phyloP scores from a whole-genome alignment of 2,329 filamentous ascomycete genomes.

The Thelonectria olida region DNA sequence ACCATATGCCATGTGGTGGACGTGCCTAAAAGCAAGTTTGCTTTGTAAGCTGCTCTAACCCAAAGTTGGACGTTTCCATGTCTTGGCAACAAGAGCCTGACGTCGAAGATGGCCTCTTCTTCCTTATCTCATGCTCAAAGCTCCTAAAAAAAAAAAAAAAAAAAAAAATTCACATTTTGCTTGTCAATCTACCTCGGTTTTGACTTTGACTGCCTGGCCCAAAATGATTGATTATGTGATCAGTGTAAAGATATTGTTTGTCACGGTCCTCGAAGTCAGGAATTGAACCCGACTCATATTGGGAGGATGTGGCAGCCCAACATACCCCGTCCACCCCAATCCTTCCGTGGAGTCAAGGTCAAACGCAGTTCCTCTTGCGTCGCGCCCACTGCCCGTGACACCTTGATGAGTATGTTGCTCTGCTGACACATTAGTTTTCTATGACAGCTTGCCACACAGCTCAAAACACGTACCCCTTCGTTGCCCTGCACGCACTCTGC shows the following conservation, averaged over 20 bases:
- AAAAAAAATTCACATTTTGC: no score
- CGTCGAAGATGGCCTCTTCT: not conserved
- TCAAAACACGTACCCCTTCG: slow-evolving; percentile 75
- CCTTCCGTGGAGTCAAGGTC: slow-evolving; percentile 76
- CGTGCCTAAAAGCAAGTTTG: not conserved
- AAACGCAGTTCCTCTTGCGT: slow-evolving; percentile 70
- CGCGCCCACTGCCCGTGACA: slow-evolving; percentile 59
- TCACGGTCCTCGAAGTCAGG: not conserved
- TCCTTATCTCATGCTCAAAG: not conserved
- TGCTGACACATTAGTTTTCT: slow-evolving; percentile 49
- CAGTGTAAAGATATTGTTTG: no score
- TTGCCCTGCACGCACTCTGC: slow-evolving; percentile 91
- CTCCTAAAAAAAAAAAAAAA: no score
- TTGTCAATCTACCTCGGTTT: not conserved
- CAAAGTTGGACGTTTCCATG: not conserved
- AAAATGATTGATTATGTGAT: not conserved
- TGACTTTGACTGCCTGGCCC: not conserved
- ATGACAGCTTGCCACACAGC: not conserved
- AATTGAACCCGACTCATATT: slow-evolving; percentile 58
- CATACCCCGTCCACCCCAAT: slow-evolving; percentile 92
- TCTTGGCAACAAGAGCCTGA: not conserved
- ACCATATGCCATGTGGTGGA: not conserved
- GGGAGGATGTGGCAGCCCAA: slow-evolving; percentile 92
- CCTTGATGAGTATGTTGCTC: slow-evolving; percentile 76
- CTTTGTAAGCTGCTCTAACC: slow-evolving; percentile 13